Conservation (phyloP, 75 land plant genomes). For the Pinus albicaulis region DNA sequence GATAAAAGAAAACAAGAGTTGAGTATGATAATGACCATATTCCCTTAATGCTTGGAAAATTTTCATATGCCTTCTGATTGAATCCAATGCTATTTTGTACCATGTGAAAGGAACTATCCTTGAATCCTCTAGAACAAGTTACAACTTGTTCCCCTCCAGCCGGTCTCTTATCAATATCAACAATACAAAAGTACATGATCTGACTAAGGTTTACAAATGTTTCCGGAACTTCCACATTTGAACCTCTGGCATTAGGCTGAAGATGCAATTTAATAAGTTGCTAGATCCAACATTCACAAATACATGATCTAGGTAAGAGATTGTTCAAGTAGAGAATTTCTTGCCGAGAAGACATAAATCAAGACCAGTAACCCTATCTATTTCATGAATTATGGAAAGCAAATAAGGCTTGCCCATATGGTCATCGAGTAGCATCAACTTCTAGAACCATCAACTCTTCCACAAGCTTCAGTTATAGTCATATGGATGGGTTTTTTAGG, state of each 20-base stretch:
- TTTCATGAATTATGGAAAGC: conserved; percentile 92
- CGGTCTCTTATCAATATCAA: conserved; percentile 77
- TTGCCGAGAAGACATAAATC: not conserved
- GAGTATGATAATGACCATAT: conserved; percentile 91
- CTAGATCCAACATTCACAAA: conserved; percentile 92
- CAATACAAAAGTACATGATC: conserved; percentile 92
- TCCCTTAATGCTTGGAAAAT: conserved; percentile 95
- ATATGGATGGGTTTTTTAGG: too few relatives aligned
- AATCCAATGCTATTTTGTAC: conserved; percentile 96
- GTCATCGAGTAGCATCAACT: conserved; percentile 88
- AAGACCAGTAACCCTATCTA: conserved; percentile 47
- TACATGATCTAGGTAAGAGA: conserved; percentile 95
- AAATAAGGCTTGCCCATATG: conserved; percentile 79
- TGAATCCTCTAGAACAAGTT: conserved; percentile 94
- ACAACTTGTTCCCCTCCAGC: conserved; percentile 54
- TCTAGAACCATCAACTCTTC: conserved; percentile 52
- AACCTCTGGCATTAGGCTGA: conserved; percentile 19
- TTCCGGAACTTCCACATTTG: conserved; percentile 91
- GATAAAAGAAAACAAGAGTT: too few relatives aligned
- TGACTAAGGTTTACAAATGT: conserved; percentile 95
- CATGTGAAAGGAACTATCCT: conserved; percentile 93
- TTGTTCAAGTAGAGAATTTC: conserved; percentile 78
- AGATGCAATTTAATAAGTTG: conserved; percentile 14
- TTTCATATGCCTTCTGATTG: conserved; percentile 98
- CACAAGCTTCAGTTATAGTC: too few relatives aligned